These are phyloP conservation scores for Xerocomus nothofagi DNA, from an alignment of 1,284 basidiomycete species.

Conservation along the genomic window DNA sequence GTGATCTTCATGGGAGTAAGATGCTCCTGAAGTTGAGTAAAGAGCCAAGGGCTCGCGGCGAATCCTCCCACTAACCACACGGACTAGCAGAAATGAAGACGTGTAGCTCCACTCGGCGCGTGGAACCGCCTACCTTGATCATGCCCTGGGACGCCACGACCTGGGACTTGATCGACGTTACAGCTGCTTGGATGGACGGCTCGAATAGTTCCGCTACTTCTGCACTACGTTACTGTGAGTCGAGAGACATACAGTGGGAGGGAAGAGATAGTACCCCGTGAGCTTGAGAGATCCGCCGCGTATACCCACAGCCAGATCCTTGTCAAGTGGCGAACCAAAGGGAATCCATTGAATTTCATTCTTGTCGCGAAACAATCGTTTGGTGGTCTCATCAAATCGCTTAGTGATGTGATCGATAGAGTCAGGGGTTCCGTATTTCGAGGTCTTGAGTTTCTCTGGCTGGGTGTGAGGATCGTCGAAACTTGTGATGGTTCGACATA, in stretches of 20 bases:
- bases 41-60: slow-evolving; percentile 76
- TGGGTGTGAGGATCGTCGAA: slow-evolving; percentile 5
- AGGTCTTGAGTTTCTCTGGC: slow-evolving; percentile 67
- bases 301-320: slow-evolving; percentile 66
- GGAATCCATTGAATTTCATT: slow-evolving; percentile 67
- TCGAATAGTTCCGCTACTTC: slow-evolving; percentile 74
- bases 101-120: not conserved
- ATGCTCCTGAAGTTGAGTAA: slow-evolving; percentile 67
- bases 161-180: slow-evolving; percentile 67
- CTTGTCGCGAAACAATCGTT: slow-evolving; percentile 68
- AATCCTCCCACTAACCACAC: slow-evolving; percentile 80
- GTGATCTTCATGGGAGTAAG: slow-evolving; percentile 54
- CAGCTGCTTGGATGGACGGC: slow-evolving; percentile 70
- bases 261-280: slow-evolving; percentile 50
- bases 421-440: slow-evolving; percentile 67
- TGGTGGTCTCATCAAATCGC: slow-evolving; percentile 78
- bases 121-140: slow-evolving; percentile 50
- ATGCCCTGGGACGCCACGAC: slow-evolving; percentile 63
- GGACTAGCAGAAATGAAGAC: slow-evolving; percentile 42
- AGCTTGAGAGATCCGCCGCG: slow-evolving; percentile 69
- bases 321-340: slow-evolving; percentile 77
- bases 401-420: slow-evolving; percentile 70
- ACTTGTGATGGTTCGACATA: slow-evolving; percentile 23
- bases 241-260: slow-evolving; percentile 3
- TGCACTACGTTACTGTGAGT: slow-evolving; percentile 33